Evolutionary conservation across 2,329 filamentous ascomycete species (phyloP).

Genomic region (Ceratocystis cacaofunesta): DNA sequence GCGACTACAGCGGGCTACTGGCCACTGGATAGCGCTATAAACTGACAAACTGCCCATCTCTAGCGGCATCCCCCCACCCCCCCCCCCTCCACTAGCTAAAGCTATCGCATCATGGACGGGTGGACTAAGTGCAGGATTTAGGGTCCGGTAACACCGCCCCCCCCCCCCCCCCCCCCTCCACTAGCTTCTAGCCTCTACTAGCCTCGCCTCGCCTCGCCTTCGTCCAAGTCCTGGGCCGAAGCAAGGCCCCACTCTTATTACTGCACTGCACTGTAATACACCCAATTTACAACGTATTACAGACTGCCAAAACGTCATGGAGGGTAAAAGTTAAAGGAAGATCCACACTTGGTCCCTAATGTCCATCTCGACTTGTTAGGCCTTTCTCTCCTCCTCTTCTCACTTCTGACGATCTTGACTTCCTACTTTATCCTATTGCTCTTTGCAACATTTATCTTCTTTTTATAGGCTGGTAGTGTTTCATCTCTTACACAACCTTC

Average conservation of each 20-base stretch:
- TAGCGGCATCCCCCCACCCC: no score
- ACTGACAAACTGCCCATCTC: no score
- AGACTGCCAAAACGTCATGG: slow-evolving; percentile 1
- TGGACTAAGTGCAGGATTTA: no score
- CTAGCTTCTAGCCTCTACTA: no score
- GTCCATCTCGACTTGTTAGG: background rate
- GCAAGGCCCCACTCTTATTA: background rate
- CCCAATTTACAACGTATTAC: background rate
- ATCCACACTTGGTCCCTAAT: background rate
- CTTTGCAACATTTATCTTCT: background rate
- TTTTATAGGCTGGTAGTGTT: background rate
- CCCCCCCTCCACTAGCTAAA: no score
- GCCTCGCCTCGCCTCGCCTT: no score
- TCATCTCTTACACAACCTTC: background rate
- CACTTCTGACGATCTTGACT: background rate
- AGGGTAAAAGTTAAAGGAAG: background rate
- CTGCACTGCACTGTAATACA: background rate
- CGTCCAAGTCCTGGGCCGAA: background rate
- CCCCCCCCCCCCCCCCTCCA: no score
- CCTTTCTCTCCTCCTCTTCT: background rate
- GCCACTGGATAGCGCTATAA: no score
- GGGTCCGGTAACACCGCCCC: no score
- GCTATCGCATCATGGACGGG: no score
- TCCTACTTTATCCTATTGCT: background rate
- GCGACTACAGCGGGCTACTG: no score